Conservation (phyloP, 1,284 basidiomycete species). For the Agroathelia rolfsii region DNA sequence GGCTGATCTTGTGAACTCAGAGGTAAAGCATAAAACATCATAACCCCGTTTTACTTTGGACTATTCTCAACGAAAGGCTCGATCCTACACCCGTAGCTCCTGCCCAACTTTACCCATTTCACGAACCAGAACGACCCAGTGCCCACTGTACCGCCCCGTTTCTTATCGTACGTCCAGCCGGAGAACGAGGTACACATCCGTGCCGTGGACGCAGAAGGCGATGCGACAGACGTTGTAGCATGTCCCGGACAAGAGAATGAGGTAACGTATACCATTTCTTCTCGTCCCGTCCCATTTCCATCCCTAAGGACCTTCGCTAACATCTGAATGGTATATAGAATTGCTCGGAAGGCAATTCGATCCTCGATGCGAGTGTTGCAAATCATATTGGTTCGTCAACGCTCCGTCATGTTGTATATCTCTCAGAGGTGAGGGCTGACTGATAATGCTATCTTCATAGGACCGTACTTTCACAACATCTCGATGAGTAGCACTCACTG, state of each 20-base stretch:
- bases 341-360: conserved; percentile 14
- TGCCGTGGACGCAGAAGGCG: conserved; percentile 16
- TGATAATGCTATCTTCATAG: conserved; percentile 3
- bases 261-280: conserved; percentile 1
- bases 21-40: too few relatives aligned
- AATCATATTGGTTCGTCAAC: conserved; percentile 16
- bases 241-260: conserved; percentile 23
- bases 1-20: conserved; percentile 33
- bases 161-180: conserved; percentile 24
- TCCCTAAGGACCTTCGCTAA: too few relatives aligned
- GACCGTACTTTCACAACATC: conserved; percentile 11
- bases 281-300: too few relatives aligned
- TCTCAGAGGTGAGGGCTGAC: not conserved
- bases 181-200: conserved; percentile 27
- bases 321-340: too few relatives aligned
- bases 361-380: conserved; percentile 12
- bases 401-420: not conserved
- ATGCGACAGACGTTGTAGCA: conserved; percentile 13
- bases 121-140: conserved; percentile 31
- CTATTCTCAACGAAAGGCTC: not conserved
- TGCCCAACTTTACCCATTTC: conserved; percentile 17
- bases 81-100: conserved; percentile 13
- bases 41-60: conserved; percentile 7
- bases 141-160: conserved; percentile 23
- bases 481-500: conserved; percentile 10